phyloP scores from a whole-genome alignment of 2,329 filamentous ascomycete species.

The Aspergillus intermedius region DNA sequence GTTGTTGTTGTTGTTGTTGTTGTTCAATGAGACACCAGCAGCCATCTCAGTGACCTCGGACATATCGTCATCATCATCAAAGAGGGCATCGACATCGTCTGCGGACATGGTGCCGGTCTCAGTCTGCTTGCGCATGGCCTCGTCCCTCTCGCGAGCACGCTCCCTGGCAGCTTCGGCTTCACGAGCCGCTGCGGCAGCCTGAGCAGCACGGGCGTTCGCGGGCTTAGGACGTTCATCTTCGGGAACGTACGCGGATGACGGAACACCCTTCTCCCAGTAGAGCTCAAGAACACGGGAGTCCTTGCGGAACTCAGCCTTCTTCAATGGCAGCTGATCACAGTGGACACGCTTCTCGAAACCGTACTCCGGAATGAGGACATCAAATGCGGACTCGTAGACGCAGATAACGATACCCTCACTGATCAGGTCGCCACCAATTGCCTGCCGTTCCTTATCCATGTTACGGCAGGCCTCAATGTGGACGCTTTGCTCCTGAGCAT shows the following conservation, averaged over 20 bases:
- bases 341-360: conserved; percentile 99
- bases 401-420: conserved; percentile 93
- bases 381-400: conserved; percentile 97
- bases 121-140: conserved; percentile 85
- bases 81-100: conserved; percentile 89
- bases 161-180: conserved; percentile 78
- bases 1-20: conserved; percentile 42
- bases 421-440: conserved; percentile 83
- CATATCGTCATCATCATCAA: conserved; percentile 82
- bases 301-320: conserved; percentile 99
- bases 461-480: conserved; percentile 95
- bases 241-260: conserved; percentile 89
- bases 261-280: conserved; percentile 99
- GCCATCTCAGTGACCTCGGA: conserved; percentile 87
- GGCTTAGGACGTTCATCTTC: conserved; percentile 94
- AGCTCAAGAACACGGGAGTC: conserved; percentile 89
- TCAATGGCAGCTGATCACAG: conserved; percentile 90
- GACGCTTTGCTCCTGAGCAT: conserved; percentile 95
- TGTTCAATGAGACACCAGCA: conserved; percentile 77
- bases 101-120: conserved; percentile 92
- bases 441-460: conserved; percentile 87
- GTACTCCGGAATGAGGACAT: conserved; percentile 95
- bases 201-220: conserved; percentile 65
- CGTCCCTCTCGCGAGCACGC: conserved; percentile 77
- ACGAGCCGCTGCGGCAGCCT: conserved; percentile 67